Conservation (phyloP, 2,329 filamentous ascomycete species). For the Zalaria obscura region DNA sequence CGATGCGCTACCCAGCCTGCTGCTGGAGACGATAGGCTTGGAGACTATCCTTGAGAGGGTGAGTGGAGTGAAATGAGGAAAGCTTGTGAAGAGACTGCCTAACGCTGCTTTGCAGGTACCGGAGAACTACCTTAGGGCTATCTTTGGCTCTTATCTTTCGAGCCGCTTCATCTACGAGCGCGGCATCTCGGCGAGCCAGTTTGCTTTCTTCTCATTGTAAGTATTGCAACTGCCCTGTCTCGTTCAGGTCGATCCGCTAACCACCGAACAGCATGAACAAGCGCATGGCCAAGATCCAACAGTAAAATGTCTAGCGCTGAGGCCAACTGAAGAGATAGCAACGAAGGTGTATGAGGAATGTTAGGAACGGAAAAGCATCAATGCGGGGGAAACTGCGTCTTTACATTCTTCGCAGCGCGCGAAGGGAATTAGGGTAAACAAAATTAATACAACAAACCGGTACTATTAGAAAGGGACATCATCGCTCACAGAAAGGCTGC, state of each 20-base stretch:
- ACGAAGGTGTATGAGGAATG: too few species aligned
- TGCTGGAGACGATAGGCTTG: conserved; percentile 81
- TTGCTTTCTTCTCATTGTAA: conserved; percentile 62
- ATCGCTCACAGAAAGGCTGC: too few species aligned
- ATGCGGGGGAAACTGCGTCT: too few species aligned
- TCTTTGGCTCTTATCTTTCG: conserved; percentile 91
- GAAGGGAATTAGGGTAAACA: too few species aligned
- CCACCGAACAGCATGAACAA: conserved; percentile 26
- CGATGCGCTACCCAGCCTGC: conserved; percentile 72
- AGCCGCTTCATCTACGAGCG: conserved; percentile 94
- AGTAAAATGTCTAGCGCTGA: not conserved
- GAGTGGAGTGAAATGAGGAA: conserved; percentile 17
- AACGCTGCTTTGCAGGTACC: conserved; percentile 44
- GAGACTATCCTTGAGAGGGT: conserved; percentile 73
- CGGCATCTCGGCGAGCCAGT: conserved; percentile 83
- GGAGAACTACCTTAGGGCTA: conserved; percentile 80
- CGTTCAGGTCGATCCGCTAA: not conserved
- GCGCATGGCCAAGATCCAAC: conserved; percentile 25
- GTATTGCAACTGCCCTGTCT: not conserved
- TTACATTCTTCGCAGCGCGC: too few species aligned
- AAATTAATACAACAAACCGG: too few species aligned
- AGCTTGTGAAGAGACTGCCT: too few species aligned
- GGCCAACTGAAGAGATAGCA: too few species aligned
- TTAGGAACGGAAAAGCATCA: too few species aligned
- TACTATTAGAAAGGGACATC: too few species aligned